Evolutionary conservation across 768 basidiomycete species (phyloP).

Genomic region (Podaxis sp.): DNA sequence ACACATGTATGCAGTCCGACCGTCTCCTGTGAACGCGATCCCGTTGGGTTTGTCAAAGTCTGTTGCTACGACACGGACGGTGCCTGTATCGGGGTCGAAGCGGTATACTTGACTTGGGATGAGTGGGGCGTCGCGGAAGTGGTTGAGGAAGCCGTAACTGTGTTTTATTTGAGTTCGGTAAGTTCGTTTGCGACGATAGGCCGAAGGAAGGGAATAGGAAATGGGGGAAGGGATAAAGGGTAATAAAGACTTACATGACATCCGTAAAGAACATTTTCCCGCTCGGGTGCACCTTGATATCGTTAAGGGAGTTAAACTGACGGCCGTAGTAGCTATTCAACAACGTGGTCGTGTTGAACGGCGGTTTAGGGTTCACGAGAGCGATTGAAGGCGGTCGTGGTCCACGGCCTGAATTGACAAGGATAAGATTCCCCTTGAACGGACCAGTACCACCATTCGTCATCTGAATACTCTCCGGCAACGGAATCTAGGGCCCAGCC

Average conservation of each 20-base stretch:
- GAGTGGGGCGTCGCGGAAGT: slow-evolving; percentile 65
- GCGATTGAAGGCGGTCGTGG: slow-evolving; percentile 59
- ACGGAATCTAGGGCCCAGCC: slow-evolving; percentile 42
- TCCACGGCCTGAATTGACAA: slow-evolving; percentile 68
- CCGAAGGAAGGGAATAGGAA: neutral
- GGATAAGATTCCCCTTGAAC: slow-evolving; percentile 55
- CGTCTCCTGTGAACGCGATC: slow-evolving; percentile 68
- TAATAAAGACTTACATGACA: slow-evolving; percentile 44
- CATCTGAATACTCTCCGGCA: slow-evolving; percentile 63
- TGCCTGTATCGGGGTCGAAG: slow-evolving; percentile 63
- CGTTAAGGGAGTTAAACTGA: slow-evolving; percentile 83
- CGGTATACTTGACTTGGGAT: slow-evolving; percentile 79
- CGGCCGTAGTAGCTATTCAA: slow-evolving; percentile 79
- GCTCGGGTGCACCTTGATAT: slow-evolving; percentile 72
- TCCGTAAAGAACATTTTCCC: slow-evolving; percentile 79
- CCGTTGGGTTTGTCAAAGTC: slow-evolving; percentile 77
- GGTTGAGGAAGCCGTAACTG: slow-evolving; percentile 65
- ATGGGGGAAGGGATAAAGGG: neutral
- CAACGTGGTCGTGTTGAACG: slow-evolving; percentile 66
- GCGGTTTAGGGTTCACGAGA: slow-evolving; percentile 61
- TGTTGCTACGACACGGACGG: slow-evolving; percentile 72
- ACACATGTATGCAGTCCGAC: slow-evolving; percentile 64
- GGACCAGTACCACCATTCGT: slow-evolving; percentile 71
- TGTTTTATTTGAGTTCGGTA: neutral
- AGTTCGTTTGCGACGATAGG: neutral